These are phyloP conservation scores for Avena insularis DNA, from an alignment of 176 grass and related monocot genomes.

Conservation along the genomic window DNA sequence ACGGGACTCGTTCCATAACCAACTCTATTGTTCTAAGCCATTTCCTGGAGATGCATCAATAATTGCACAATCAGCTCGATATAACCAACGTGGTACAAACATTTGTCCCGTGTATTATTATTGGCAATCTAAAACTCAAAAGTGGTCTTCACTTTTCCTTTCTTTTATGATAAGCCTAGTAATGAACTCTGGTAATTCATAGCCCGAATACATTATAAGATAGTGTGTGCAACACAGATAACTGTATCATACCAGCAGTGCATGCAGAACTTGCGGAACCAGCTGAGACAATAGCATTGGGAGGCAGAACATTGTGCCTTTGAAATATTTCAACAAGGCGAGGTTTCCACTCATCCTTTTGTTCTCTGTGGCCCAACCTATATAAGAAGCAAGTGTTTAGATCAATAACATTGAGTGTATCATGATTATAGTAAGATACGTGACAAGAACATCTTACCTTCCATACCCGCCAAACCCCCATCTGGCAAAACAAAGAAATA, in stretches of 20 bases:
- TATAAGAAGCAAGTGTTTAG: slow-evolving; percentile 30
- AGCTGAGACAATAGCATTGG: slow-evolving; percentile 81
- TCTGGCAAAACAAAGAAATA: slow-evolving; percentile 53
- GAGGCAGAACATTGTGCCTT: slow-evolving; percentile 82
- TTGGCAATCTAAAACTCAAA: not conserved
- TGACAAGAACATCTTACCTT: slow-evolving; percentile 59
- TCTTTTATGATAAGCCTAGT: slow-evolving; percentile 9
- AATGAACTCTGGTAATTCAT: not conserved
- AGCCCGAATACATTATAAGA: not conserved
- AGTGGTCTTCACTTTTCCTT: not conserved
- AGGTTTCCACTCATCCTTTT: slow-evolving; percentile 96
- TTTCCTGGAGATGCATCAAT: slow-evolving; percentile 9
- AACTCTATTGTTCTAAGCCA: slow-evolving; percentile 17
- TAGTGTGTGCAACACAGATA: slow-evolving; percentile 6
- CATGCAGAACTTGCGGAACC: slow-evolving; percentile 89
- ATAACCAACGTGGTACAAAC: slow-evolving; percentile 32
- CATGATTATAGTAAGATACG: not conserved
- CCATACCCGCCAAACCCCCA: slow-evolving; percentile 99
- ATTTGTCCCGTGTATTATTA: not conserved
- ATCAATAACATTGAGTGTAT: not conserved
- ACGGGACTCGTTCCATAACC: slow-evolving; percentile 9
- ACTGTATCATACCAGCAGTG: slow-evolving; percentile 70
- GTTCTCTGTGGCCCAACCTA: slow-evolving; percentile 97
- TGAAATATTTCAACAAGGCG: slow-evolving; percentile 91
- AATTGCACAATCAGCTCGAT: slow-evolving; percentile 16